Base-by-base conservation (phyloP, 176 grass and related monocot species). In the Oryza officinalis region DNA sequence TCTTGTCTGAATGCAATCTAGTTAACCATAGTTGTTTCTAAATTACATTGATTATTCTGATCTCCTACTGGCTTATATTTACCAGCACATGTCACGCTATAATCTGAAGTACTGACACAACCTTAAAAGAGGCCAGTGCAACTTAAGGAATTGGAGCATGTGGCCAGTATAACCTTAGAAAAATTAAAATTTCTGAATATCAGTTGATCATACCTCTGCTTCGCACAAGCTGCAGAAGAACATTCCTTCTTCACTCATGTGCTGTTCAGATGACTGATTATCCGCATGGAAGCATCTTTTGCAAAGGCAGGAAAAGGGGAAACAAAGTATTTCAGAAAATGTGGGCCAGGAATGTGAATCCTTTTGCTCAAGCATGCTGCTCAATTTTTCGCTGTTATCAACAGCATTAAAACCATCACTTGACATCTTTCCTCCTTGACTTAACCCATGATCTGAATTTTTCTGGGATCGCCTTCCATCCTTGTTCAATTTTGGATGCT, bases 181-280 rank as follows among this genome's bases (percentile, higher is more conserved):
- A 20, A 49, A 64, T 69, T 69, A 31, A 20, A 38, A 44, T n/a
- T 65, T 26, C 47, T 27, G 22, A 26, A 81, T 22, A 67, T 60
- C 11, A 38, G 5, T 33, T 71, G 27, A 41, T n/a, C 27, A 37
- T 95, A 98, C 96, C 96, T 96, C 93, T 54, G 89, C 96, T 86
- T 99, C 93, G 54, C 96, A 99, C 30, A 96, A 61, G 84, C 96
- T 99, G 82, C 93, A 99, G 83, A 96, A 99, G 71, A 99, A 96
- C 91, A 94, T 92, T 74, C 93, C 96, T 27, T 96, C 93, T 78
- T 99, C 96, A 61, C 91, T 87, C 70, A 75, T 79, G 68, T 94
- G 67, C 2, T 93, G 85, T 66, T 95, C 96, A 81, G 93, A 94
- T 59, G 66, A 84, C 27, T 89, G 80, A 52, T 87, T 82, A 37